Evolutionary conservation across 352 stramenopile species (phyloP), one percentile per base, ranked within the genome.

Genomic region (Globisporangium cederbergense): DNA sequence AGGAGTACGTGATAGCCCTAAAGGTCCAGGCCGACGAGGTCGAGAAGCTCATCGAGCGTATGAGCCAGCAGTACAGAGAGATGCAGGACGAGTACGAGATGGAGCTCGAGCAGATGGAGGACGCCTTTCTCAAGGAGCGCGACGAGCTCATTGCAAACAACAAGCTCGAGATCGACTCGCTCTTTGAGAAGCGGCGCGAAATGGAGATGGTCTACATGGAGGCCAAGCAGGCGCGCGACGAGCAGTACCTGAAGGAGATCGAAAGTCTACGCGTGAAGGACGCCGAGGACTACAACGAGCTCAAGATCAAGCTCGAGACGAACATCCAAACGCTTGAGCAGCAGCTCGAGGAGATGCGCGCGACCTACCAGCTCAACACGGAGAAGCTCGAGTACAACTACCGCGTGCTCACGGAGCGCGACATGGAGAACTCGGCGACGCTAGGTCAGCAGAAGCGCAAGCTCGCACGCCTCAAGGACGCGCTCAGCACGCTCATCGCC

Each of bases 361-460:
- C 93, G 1, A 98, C 92, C 32, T 98, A 98, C 70, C 90, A 97
- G 66, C 87, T 98, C 62, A 98, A 98, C 67, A 98, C 93, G 9
- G 95, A 98, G 64, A 98, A 98, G 68, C 84, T 98, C 55, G 95
- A 98, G 75, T 98, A 98, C 76, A 98, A 98, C 67, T 98, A 98
- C 74, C 81, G 93, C 28, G 92, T 98, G 8, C 79, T 98, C 10
- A 98, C 89, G 0, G 94, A 98, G 63, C 78, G 92, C 16, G 94
- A 98, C 64, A 97, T 97, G 83, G 95, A 98, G 58, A 98, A 98
- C 75, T 97, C 86, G 38, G 90, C 86, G 20, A 98, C 90, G 10
- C 65, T 98, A 28, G 87, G 77, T 22, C 87, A 97, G 69, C 95
- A 98, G 68, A 98, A 98, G 76, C 82, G 90, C 58, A 97, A 98